Conservation (phyloP, 768 basidiomycete species). For the Fibroporia radiculosa region DNA sequence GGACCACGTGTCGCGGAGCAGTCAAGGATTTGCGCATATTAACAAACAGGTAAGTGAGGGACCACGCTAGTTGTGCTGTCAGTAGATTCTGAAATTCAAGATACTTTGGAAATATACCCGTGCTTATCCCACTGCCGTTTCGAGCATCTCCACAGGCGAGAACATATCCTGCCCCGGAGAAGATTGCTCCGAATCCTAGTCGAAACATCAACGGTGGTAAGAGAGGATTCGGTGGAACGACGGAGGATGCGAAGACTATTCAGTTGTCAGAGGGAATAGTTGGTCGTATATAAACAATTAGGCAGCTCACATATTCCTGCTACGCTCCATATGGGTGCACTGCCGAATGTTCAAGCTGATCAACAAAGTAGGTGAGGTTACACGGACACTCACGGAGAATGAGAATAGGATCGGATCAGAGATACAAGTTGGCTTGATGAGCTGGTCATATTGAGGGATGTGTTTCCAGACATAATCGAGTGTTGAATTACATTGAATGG, state of each 20-base stretch:
- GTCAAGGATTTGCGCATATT: slow-evolving; percentile 27
- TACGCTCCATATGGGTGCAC: neutral
- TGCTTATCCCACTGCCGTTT: slow-evolving; percentile 39
- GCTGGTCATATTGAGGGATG: too few species aligned
- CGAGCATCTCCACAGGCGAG: slow-evolving; percentile 29
- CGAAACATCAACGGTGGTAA: slow-evolving; percentile 37
- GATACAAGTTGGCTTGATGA: neutral
- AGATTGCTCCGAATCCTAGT: slow-evolving; percentile 35
- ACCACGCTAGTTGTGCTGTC: slow-evolving; percentile 29
- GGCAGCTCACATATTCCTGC: slow-evolving; percentile 1
- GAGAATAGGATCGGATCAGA: slow-evolving; percentile 10
- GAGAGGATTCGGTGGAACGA: slow-evolving; percentile 27
- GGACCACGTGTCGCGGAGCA: slow-evolving; percentile 24
- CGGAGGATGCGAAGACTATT: slow-evolving; percentile 30
- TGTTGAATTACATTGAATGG: too few species aligned
- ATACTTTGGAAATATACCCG: slow-evolving; percentile 19
- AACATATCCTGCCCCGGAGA: slow-evolving; percentile 38
- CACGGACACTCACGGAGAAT: slow-evolving; percentile 11
- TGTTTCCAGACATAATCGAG: too few species aligned
- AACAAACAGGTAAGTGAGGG: slow-evolving; percentile 36
- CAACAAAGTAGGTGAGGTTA: neutral
- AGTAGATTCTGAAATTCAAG: neutral
- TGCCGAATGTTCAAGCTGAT: neutral
- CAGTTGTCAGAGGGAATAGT: neutral
- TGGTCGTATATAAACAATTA: neutral